A percentile compares a stretch with the other conserved stretches of the same genome.
These are phyloP conservation scores for Thuja plicata DNA, from an alignment of 83 land plant species.

Conservation along the genomic window DNA sequence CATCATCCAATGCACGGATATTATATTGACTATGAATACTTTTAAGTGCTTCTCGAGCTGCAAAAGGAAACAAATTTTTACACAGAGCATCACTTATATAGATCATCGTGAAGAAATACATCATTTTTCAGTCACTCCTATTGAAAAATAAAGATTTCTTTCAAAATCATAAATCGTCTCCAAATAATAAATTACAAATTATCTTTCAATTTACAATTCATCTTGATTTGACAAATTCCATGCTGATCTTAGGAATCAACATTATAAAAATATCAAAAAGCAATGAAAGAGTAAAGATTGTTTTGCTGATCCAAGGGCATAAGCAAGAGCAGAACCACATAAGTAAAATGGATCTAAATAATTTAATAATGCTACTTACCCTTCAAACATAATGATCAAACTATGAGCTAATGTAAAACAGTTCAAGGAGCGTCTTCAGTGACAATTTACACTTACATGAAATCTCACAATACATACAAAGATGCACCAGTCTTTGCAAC, in stretches of 20 bases:
- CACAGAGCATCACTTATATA: not conserved
- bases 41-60: constrained; percentile 54
- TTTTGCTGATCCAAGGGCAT: not conserved
- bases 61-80: not conserved
- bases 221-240: not conserved
- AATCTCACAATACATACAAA: not conserved
- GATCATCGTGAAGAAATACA: not conserved
- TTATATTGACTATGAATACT: constrained; percentile 31
- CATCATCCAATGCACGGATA: constrained; percentile 45
- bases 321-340: not conserved
- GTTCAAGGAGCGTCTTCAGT: not conserved
- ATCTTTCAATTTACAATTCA: not conserved
- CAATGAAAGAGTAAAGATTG: not conserved
- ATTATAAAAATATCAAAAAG: not conserved
- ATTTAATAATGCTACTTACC: not conserved
- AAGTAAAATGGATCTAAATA: not conserved
- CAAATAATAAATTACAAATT: not conserved
- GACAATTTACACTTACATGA: not conserved
- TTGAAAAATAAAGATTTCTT: not conserved
- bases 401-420: not conserved
- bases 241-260: not conserved
- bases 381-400: not conserved
- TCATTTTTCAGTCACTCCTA: not conserved
- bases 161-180: not conserved
- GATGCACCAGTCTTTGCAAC: not conserved